These are phyloP conservation scores for Zygoascus sp. DNA, from an alignment of 1,139 yeast genomes.

Conservation along the genomic window DNA sequence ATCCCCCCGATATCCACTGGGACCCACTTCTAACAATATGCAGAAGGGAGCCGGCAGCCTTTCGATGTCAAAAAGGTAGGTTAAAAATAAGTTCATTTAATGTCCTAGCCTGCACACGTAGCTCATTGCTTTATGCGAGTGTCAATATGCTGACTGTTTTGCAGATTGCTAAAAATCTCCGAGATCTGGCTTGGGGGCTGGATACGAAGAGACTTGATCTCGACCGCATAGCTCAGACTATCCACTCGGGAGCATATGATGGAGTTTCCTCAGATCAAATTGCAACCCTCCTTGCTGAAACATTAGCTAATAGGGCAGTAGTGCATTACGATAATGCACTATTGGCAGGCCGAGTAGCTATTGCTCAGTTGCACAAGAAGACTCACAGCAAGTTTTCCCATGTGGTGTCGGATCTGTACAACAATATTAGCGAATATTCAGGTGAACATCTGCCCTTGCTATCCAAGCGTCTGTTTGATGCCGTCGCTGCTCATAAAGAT, in stretches of 20 bases:
- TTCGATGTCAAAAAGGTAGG: constrained; percentile 56
- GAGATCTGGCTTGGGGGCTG: background rate
- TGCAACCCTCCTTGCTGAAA: constrained; percentile 78
- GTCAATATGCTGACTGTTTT: no score
- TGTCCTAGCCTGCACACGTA: no score
- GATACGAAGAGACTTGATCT: constrained; percentile 66
- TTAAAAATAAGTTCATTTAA: no score
- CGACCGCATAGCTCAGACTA: constrained; percentile 65
- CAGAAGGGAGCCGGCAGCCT: constrained; percentile 67
- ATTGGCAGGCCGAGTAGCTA: constrained; percentile 80
- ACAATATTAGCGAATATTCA: constrained; percentile 58
- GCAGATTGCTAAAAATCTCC: background rate
- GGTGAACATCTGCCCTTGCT: constrained; percentile 65
- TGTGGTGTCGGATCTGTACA: constrained; percentile 60
- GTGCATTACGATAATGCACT: constrained; percentile 84
- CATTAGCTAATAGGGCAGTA: constrained; percentile 85
- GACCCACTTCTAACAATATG: constrained; percentile 16
- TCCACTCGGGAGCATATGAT: constrained; percentile 69
- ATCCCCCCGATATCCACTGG: background rate
- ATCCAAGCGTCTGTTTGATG: constrained; percentile 52
- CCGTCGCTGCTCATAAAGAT: constrained; percentile 50
- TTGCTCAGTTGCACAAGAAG: constrained; percentile 70
- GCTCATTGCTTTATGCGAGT: no score
- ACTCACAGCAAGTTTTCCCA: constrained; percentile 70
- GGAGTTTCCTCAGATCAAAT: constrained; percentile 81